Evolutionary conservation across 1,284 basidiomycete species (phyloP).

Genomic region (Tylopilus sp.): DNA sequence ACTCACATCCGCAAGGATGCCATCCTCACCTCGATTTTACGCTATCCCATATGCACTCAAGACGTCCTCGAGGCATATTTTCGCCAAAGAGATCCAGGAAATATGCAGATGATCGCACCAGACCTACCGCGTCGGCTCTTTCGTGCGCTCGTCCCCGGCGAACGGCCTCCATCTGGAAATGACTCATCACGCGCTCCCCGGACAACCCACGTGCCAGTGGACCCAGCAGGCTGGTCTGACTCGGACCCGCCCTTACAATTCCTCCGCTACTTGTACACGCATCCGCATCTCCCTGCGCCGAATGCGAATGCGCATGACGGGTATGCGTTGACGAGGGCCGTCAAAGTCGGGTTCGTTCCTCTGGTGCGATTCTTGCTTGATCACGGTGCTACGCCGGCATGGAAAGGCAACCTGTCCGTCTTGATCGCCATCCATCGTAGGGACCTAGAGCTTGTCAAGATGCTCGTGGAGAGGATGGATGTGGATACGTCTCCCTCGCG

Average conservation of each 20-base stretch:
- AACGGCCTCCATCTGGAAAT: neutral
- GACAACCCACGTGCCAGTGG: conserved; percentile 21
- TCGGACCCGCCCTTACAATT: conserved; percentile 70
- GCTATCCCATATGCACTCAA: conserved; percentile 73
- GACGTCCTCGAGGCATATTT: conserved; percentile 66
- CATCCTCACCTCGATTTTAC: conserved; percentile 62
- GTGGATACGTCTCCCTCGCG: conserved; percentile 10
- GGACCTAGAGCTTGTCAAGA: conserved; percentile 74
- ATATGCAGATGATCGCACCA: conserved; percentile 26
- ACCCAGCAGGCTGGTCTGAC: conserved; percentile 47
- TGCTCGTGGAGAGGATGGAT: conserved; percentile 75
- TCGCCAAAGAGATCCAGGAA: conserved; percentile 24
- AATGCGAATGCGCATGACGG: conserved; percentile 75
- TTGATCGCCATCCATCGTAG: conserved; percentile 78
- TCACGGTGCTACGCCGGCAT: conserved; percentile 75
- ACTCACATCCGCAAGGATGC: conserved; percentile 9
- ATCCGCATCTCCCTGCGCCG: conserved; percentile 52
- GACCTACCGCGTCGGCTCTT: conserved; percentile 76
- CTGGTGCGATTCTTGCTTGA: conserved; percentile 77
- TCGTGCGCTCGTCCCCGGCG: conserved; percentile 51
- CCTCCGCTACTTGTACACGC: conserved; percentile 64
- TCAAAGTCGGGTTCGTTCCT: conserved; percentile 69
- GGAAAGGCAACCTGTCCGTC: conserved; percentile 73
- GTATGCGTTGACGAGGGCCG: conserved; percentile 83
- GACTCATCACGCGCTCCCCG: neutral